Evolutionary conservation across 306 rosid genomes (phyloP).

Genomic region (Trifolium dubium): DNA sequence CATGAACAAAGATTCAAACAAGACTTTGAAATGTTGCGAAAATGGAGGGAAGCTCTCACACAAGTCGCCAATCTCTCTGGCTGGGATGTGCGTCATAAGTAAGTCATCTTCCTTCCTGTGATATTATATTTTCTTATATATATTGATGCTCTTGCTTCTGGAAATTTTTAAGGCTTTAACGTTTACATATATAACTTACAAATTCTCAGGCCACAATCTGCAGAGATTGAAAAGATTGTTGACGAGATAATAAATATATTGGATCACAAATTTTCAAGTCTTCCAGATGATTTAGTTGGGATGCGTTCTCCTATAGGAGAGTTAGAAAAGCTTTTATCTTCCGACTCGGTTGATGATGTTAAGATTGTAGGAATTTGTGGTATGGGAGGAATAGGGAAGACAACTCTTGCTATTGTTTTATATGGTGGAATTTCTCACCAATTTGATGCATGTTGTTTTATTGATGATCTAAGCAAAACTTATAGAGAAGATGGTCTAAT

Average conservation of each 20-base stretch:
- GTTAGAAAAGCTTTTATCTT: conserved; percentile 18
- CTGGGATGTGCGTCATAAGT: conserved; percentile 29
- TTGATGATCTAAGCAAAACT: conserved; percentile 21
- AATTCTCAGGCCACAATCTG: not conserved
- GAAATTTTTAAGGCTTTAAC: no score
- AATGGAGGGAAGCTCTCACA: conserved; percentile 1
- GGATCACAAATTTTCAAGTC: not conserved
- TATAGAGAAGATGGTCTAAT: not conserved
- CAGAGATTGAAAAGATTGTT: conserved; percentile 5
- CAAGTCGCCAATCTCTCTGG: not conserved
- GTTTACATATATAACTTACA: no score
- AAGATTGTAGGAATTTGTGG: conserved; percentile 33
- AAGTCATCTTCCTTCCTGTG: not conserved
- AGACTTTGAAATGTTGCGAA: not conserved
- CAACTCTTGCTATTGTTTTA: conserved; percentile 11
- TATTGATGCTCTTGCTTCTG: no score
- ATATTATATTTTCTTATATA: no score
- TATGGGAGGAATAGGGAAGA: conserved; percentile 46
- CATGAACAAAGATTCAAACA: not conserved
- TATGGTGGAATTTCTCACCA: not conserved
- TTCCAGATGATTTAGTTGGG: conserved; percentile 39
- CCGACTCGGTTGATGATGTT: not conserved
- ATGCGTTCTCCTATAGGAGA: conserved; percentile 4
- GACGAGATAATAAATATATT: not conserved
- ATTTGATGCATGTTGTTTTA: conserved; percentile 5